Base-by-base conservation (phyloP, 2,329 filamentous ascomycete species). In the Colletotrichum zoysiae region DNA sequence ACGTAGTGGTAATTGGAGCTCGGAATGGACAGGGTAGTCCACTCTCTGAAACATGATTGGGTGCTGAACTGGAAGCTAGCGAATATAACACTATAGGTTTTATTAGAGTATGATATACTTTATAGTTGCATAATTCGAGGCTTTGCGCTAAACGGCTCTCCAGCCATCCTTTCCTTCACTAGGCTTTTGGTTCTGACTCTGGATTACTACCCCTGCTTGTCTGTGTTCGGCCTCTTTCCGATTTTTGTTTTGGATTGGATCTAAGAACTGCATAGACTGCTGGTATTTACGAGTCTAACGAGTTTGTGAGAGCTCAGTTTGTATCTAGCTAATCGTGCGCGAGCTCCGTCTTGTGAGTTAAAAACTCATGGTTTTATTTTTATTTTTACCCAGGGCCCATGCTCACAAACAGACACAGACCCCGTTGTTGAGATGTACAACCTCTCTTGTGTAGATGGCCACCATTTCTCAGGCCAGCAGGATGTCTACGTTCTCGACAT, bases 401-500 rank as follows among this genome's bases (percentile, higher is more conserved):
- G 61, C 70, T 67, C 58, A 67, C 60, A 18, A 33, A 23, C 26
- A 26, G 16, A 46, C n/a, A 42, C 20, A 63, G 44, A 33, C 35
- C 40, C 18, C 51, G 38, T 14, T 16, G 26, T 33, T 26, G 67
- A 26, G 8, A 86, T 86, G 84, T 86, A 84, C 73, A 76, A 79
- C 18, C 81, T 86, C 23, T 74, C 77, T 50, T 82, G 80, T 51
- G 75, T 81, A 53, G 83, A 84, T 65, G 79, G 78, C 66, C 84
- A 82, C 75, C 79, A 78, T 16, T 83, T 84, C 71, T 79, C 81
- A 5, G 77, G 79, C 8, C 74, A 77, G 7, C 76, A 78, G 9
- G 85, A 86, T 56, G 82, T 86, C 63, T 92, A 91, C 78, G 86
- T 91, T 44, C 86, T 90, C 61, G 86, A 89, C 71, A 82, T 92